These are phyloP conservation scores for Homolaphlyctis polyrhiza DNA, from an alignment of 371 early-diverging fungal genomes.

Conservation along the genomic window DNA sequence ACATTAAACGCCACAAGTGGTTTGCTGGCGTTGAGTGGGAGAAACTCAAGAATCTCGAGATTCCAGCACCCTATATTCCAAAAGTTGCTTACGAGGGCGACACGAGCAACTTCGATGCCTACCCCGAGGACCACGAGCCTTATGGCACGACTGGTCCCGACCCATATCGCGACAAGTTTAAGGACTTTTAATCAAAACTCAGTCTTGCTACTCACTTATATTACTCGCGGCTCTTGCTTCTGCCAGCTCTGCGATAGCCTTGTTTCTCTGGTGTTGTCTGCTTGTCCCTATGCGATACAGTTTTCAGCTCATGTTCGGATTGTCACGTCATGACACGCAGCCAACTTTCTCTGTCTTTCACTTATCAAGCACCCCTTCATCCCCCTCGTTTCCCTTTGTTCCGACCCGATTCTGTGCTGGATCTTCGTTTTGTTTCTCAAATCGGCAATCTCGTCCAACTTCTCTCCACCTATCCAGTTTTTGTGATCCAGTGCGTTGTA, in stretches of 20 bases:
- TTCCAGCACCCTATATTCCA: slow-evolving; percentile 89
- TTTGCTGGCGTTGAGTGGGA: slow-evolving; percentile 92
- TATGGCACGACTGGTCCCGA: slow-evolving; percentile 37
- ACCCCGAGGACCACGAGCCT: slow-evolving; percentile 74
- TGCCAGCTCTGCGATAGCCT: not conserved
- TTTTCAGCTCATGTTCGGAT: no score
- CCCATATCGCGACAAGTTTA: slow-evolving; percentile 31
- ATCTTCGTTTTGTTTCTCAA: no score
- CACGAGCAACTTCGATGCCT: slow-evolving; percentile 91
- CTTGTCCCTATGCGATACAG: no score
- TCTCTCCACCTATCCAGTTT: no score
- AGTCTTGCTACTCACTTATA: not conserved
- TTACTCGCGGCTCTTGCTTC: not conserved
- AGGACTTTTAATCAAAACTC: slow-evolving; percentile 21
- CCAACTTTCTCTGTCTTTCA: no score
- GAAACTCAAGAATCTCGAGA: slow-evolving; percentile 62
- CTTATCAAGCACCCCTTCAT: no score
- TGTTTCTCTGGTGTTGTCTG: not conserved
- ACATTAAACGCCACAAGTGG: slow-evolving; percentile 94
- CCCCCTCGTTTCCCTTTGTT: no score
- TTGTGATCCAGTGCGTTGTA: no score
- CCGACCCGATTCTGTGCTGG: no score
- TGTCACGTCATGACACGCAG: no score
- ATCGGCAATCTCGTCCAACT: no score
- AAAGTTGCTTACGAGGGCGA: slow-evolving; percentile 82